These are phyloP conservation scores for Cyclaneusma minus DNA, from an alignment of 2,329 filamentous ascomycete genomes.

Conservation along the genomic window DNA sequence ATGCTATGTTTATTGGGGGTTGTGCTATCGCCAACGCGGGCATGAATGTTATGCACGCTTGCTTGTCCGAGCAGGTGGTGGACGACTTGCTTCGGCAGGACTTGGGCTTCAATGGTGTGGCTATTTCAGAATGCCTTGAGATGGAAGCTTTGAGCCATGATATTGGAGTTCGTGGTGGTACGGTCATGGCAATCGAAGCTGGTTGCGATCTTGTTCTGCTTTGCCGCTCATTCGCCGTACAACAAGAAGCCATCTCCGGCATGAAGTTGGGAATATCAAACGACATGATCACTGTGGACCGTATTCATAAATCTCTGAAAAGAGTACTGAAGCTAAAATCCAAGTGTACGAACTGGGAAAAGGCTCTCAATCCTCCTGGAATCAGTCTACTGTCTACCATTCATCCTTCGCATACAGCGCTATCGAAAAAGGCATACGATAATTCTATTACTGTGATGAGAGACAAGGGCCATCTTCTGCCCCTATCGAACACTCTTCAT, in stretches of 20 bases:
- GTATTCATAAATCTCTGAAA: conserved; percentile 66
- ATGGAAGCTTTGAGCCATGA: conserved; percentile 95
- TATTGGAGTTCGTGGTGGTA: conserved; percentile 91
- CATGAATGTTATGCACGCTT: conserved; percentile 92
- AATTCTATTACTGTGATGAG: conserved; percentile 84
- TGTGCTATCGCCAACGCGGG: conserved; percentile 72
- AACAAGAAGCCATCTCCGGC: conserved; percentile 82
- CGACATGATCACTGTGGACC: conserved; percentile 66
- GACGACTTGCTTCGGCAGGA: conserved; percentile 80
- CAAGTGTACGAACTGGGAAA: conserved; percentile 77
- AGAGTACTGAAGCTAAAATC: conserved; percentile 70
- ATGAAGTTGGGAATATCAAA: conserved; percentile 83
- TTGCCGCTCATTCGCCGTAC: conserved; percentile 74
- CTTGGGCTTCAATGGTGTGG: conserved; percentile 78
- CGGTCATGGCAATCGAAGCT: conserved; percentile 93
- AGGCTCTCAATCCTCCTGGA: conserved; percentile 76
- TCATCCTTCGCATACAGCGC: conserved; percentile 63
- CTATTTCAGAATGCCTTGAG: conserved; percentile 87
- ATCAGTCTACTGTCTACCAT: conserved; percentile 62
- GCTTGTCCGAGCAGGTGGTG: conserved; percentile 82
- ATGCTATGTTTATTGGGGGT: conserved; percentile 91
- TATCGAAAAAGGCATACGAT: conserved; percentile 80
- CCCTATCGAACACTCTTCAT: conserved; percentile 66
- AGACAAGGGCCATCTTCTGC: conserved; percentile 74
- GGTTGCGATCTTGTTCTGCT: conserved; percentile 86